Evolutionary conservation across 2,329 filamentous ascomycete genomes (phyloP).

Genomic region (Aplosporella prunicola): DNA sequence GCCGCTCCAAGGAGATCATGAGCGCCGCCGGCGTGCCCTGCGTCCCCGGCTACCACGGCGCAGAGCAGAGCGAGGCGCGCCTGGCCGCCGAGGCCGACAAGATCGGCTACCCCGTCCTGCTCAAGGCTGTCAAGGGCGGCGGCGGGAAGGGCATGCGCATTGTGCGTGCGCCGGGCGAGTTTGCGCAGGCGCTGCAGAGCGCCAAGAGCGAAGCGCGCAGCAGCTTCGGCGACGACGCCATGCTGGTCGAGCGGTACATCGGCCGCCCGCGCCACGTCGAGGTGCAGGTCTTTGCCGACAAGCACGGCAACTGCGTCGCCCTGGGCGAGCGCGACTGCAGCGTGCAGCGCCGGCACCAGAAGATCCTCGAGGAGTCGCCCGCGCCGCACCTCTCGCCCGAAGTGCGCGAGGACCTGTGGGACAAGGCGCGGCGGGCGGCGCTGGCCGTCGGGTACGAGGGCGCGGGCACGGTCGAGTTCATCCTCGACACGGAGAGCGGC

Average conservation of each 20-base stretch:
- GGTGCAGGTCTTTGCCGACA: slow-evolving; percentile 58
- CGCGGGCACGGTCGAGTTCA: slow-evolving; percentile 59
- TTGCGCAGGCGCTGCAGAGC: slow-evolving; percentile 51
- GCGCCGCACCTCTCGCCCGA: slow-evolving; percentile 51
- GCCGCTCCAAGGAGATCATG: slow-evolving; percentile 92
- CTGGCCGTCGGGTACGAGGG: slow-evolving; percentile 56
- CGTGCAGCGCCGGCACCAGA: slow-evolving; percentile 56
- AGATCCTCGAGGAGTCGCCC: slow-evolving; percentile 57
- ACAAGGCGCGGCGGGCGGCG: slow-evolving; percentile 53
- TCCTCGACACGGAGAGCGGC: slow-evolving; percentile 57
- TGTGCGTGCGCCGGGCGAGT: slow-evolving; percentile 47
- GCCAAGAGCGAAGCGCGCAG: slow-evolving; percentile 56
- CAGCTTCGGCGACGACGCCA: slow-evolving; percentile 57
- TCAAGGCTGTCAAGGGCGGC: slow-evolving; percentile 57
- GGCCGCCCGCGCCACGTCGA: slow-evolving; percentile 58
- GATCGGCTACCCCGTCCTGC: slow-evolving; percentile 55
- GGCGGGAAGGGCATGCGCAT: slow-evolving; percentile 63
- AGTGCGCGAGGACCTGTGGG: slow-evolving; percentile 55
- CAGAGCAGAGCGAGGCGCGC: slow-evolving; percentile 59
- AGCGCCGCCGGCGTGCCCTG: slow-evolving; percentile 87
- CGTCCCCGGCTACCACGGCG: slow-evolving; percentile 89
- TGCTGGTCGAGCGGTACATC: slow-evolving; percentile 60
- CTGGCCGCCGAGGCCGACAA: slow-evolving; percentile 63
- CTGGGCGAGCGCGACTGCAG: slow-evolving; percentile 58
- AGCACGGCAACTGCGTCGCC: slow-evolving; percentile 55